Base-by-base conservation (phyloP, 2,329 filamentous ascomycete species). In the Fusarium setosum region DNA sequence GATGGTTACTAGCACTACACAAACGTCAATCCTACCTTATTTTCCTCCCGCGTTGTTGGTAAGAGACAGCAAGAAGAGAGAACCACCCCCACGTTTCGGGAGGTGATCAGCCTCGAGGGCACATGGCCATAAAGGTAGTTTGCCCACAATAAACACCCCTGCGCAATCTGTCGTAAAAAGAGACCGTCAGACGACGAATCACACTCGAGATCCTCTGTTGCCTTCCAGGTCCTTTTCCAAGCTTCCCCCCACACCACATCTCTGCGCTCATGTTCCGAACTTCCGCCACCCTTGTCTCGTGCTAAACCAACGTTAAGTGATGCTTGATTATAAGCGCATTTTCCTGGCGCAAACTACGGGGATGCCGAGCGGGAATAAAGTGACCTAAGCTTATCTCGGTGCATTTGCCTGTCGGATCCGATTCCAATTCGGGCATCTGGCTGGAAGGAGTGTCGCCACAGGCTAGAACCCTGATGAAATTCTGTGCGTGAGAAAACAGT, bases 311-410 rank as follows among this genome's bases (percentile, higher is more conserved):
- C 24, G 17, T 26, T 8, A 17, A 44, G 13, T 17, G 21, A 44
- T 44, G 24, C 41, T 44, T 44, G 41, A 44, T 44, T 44, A 44
- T 44, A 44, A 44, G 41, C 41, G 24, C 41, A 44, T 44, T 29
- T 31, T 7, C 13, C 41, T 29, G 21, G 23, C 15, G 15, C 5
- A 26, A 26, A 29, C 24, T 26, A 44, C 40, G 21, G 51, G n/a
- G 20, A 54, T 35, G 20, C 12, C 26, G 31, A 54, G 20, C 41
- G 31, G 29, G 29, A 54, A 44, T 44, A 44, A 44, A n/a, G n/a
- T n/a, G n/a, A n/a, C n/a, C n/a, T n/a, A n/a, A n/a, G n/a, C n/a
- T n/a, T n/a, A n/a, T n/a, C n/a, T n/a, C n/a, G 41, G 24, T 29
- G 23, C 12, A 29, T 44, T 44, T 17, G 3, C 38, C 38, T 42